These are phyloP conservation scores for Fusarium musae DNA, from an alignment of 2,329 filamentous ascomycete species.

Conservation along the genomic window DNA sequence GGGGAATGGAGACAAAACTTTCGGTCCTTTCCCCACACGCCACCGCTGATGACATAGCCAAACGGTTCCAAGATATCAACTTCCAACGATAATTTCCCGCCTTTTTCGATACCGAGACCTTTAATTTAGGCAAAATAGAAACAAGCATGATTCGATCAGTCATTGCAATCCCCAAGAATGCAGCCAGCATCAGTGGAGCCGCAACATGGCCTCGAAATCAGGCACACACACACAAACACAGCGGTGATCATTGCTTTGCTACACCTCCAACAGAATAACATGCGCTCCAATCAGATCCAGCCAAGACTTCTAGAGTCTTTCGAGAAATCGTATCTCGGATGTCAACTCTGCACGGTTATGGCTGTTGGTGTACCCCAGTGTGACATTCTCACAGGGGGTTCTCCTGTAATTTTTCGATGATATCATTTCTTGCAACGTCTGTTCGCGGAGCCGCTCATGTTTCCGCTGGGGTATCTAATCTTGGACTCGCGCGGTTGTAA, in stretches of 20 bases:
- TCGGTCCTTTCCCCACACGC: conserved; percentile 43
- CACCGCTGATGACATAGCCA: conserved; percentile 23
- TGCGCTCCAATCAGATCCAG: conserved; percentile 40
- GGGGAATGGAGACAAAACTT: conserved; percentile 19
- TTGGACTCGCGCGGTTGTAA: background rate
- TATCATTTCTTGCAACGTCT: conserved; percentile 32
- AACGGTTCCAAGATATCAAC: background rate
- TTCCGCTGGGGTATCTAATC: background rate
- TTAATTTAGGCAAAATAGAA: background rate
- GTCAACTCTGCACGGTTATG: conserved; percentile 11
- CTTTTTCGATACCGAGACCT: background rate
- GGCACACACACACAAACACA: background rate
- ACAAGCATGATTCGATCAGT: background rate
- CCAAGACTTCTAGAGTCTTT: conserved; percentile 7
- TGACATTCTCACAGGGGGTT: conserved; percentile 5
- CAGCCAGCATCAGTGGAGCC: background rate
- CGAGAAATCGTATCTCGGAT: conserved; percentile 5
- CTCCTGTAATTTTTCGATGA: conserved; percentile 2
- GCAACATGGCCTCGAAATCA: background rate
- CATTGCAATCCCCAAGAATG: background rate
- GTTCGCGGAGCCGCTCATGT: conserved; percentile 20
- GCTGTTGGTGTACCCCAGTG: conserved; percentile 2
- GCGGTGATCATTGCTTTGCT: conserved; percentile 27
- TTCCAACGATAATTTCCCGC: background rate
- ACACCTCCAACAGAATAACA: background rate